Percentiles rank a stretch among this genome's conserved stretches.
phyloP scores from a whole-genome alignment of 2,329 filamentous ascomycete genomes.

The Colletotrichum sp. region DNA sequence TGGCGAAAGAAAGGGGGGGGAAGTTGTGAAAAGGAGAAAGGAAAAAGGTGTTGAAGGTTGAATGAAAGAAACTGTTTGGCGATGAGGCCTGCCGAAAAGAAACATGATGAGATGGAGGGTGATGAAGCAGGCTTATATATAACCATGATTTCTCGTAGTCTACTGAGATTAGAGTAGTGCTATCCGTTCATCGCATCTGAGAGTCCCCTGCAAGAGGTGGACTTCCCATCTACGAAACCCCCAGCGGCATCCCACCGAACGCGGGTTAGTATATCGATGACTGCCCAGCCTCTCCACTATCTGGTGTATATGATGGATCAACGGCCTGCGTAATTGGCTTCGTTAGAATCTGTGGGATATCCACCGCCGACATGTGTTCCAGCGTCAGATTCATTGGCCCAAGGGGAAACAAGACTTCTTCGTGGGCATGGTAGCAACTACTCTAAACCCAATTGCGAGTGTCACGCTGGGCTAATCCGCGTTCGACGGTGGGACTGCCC shows the following conservation, averaged over 20 bases:
- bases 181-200: neutral
- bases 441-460: neutral
- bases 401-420: neutral
- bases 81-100: neutral
- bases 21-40: neutral
- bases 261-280: neutral
- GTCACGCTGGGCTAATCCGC: neutral
- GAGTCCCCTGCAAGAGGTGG: neutral
- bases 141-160: neutral
- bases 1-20: neutral
- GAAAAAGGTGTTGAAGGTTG: neutral
- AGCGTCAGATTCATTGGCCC: neutral
- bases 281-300: conserved; percentile 13
- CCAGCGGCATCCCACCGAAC: neutral
- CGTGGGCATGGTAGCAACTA: neutral
- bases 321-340: neutral
- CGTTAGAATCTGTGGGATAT: neutral
- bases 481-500: neutral
- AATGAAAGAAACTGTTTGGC: conserved; percentile 1
- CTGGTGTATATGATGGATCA: neutral
- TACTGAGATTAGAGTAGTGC: neutral
- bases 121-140: neutral
- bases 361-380: neutral
- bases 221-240: neutral
- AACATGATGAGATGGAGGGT: neutral